Evolutionary conservation across 2,329 filamentous ascomycete species (phyloP).

Genomic region (Ampelomyces quisqualis): DNA sequence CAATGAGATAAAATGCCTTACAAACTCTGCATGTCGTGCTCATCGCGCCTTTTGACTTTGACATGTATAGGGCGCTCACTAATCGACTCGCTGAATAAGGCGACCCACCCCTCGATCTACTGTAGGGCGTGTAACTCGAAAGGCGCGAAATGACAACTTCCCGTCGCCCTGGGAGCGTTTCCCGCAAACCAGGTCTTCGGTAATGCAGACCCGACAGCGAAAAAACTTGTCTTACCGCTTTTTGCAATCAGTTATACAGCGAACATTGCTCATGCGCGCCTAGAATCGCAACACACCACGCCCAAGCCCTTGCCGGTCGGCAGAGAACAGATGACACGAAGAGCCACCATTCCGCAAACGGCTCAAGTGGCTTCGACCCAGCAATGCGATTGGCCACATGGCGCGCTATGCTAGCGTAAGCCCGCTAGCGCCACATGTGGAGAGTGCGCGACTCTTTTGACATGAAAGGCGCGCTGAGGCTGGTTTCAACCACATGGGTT

Average conservation of each 20-base stretch:
- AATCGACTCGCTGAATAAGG: slow-evolving; percentile 2
- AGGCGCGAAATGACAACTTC: slow-evolving; percentile 4
- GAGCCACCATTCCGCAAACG: too few species aligned
- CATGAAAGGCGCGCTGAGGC: slow-evolving; percentile 8
- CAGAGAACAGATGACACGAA: too few species aligned
- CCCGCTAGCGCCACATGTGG: slow-evolving; percentile 1
- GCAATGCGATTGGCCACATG: neutral
- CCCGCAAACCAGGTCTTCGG: too few species aligned
- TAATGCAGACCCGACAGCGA: too few species aligned
- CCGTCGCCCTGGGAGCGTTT: neutral
- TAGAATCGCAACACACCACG: too few species aligned
- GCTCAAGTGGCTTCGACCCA: too few species aligned
- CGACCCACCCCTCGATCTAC: slow-evolving; percentile 2
- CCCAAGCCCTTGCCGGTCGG: too few species aligned
- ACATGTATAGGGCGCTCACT: slow-evolving; percentile 7
- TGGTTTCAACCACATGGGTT: neutral
- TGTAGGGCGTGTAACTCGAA: slow-evolving; percentile 1
- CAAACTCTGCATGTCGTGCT: neutral
- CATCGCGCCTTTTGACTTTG: neutral
- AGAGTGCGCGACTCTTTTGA: neutral
- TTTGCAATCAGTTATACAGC: too few species aligned
- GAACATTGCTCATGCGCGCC: too few species aligned
- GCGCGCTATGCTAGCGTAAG: neutral
- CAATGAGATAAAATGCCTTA: too few species aligned
- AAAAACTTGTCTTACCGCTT: too few species aligned